A percentile compares a stretch with the other conserved stretches of the same genome.
These are phyloP conservation scores for Helicostylum pulchrum DNA, from an alignment of 192 early-diverging fungal species.

Conservation along the genomic window DNA sequence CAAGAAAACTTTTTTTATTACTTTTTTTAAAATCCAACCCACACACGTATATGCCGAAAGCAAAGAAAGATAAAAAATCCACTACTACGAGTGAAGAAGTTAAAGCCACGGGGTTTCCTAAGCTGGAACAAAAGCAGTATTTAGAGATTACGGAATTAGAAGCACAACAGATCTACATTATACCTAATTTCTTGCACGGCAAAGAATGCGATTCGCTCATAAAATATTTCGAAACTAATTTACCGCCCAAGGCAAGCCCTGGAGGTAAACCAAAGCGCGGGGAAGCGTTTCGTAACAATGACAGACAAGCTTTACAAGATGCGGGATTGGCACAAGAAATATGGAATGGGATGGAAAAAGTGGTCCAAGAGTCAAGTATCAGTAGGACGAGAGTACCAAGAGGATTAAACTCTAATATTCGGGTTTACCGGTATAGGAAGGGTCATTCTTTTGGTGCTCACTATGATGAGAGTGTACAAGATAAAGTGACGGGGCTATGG, in stretches of 20 bases:
- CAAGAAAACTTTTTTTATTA: no score
- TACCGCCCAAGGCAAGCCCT: constrained; percentile 15
- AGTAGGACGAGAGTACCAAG: not conserved
- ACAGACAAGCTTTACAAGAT: constrained; percentile 35
- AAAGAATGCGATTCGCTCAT: constrained; percentile 40
- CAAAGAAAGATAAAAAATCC: no score
- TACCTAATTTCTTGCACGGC: constrained; percentile 32
- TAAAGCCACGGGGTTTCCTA: constrained; percentile 15
- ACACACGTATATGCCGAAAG: no score
- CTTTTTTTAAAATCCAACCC: no score
- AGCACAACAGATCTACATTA: constrained; percentile 35
- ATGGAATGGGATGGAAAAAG: constrained; percentile 22
- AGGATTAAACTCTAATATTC: constrained; percentile 41
- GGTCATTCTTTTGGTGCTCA: constrained; percentile 41
- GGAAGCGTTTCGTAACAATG: constrained; percentile 42
- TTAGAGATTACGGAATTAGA: constrained; percentile 20
- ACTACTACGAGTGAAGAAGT: no score
- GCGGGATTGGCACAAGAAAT: constrained; percentile 23
- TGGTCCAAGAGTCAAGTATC: not conserved
- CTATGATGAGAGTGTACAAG: constrained; percentile 43
- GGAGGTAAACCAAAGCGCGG: constrained; percentile 33
- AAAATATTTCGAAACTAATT: constrained; percentile 32
- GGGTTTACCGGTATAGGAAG: constrained; percentile 40
- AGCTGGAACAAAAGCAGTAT: constrained; percentile 20
- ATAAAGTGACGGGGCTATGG: constrained; percentile 27